These are phyloP conservation scores for Colletotrichum costaricense DNA, from an alignment of 2,329 filamentous ascomycete species.

Conservation along the genomic window DNA sequence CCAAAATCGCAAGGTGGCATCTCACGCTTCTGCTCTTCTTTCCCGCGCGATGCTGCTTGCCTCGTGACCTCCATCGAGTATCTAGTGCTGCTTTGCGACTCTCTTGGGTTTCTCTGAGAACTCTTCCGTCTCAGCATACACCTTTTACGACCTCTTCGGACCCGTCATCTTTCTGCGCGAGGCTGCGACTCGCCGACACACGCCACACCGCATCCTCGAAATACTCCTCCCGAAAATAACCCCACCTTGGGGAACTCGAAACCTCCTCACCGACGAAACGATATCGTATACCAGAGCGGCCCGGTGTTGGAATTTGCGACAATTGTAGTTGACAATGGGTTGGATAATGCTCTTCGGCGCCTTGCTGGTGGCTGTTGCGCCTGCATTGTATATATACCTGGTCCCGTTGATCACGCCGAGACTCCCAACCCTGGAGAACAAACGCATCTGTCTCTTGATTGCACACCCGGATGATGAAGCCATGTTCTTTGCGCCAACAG, in stretches of 20 bases:
- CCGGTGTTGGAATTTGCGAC: background rate
- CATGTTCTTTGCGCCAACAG: conserved; percentile 97
- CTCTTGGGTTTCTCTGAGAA: background rate
- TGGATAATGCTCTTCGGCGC: conserved; percentile 36
- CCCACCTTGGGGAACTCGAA: conserved; percentile 9
- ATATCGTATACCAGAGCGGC: background rate
- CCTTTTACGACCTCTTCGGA: background rate
- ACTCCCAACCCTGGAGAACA: conserved; percentile 78
- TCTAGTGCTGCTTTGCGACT: conserved; percentile 1
- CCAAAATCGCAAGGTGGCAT: conserved; percentile 46
- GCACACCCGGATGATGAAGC: conserved; percentile 98
- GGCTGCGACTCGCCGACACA: conserved; percentile 4
- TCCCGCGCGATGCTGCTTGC: conserved; percentile 13
- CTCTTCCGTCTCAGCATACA: background rate
- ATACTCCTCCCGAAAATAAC: conserved; percentile 1
- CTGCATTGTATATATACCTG: conserved; percentile 65
- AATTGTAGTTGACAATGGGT: conserved; percentile 38
- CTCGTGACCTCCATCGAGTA: background rate
- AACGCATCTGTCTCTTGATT: conserved; percentile 91
- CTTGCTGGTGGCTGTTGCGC: conserved; percentile 51
- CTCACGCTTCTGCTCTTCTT: conserved; percentile 29
- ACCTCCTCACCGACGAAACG: conserved; percentile 5
- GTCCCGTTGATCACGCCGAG: conserved; percentile 57
- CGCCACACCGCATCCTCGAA: conserved; percentile 23
- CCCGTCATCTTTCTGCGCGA: background rate